Conservation (phyloP, 192 early-diverging fungal genomes). For the Coemansia aciculifera region DNA sequence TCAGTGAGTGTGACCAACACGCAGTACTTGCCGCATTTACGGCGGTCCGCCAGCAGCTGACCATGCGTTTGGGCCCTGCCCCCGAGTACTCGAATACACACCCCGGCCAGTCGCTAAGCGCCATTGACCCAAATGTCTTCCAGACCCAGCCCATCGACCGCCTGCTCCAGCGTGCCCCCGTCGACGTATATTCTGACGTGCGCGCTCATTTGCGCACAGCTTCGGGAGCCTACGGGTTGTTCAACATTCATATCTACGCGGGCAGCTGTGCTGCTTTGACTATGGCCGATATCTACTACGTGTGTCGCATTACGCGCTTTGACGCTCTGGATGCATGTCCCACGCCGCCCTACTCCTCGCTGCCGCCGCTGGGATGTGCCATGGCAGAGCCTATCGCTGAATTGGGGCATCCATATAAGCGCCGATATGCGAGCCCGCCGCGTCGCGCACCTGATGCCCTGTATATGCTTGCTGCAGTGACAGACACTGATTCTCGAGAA, state of each 20-base stretch:
- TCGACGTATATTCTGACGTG: conserved; percentile 16
- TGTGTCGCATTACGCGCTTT: conserved; percentile 39
- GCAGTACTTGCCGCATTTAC: conserved; percentile 20
- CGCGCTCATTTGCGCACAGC: conserved; percentile 47
- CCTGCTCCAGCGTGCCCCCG: conserved; percentile 35
- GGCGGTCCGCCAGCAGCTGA: conserved; percentile 15
- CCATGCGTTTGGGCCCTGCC: conserved; percentile 21
- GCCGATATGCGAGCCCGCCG: neutral
- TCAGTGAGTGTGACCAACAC: conserved; percentile 33
- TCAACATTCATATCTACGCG: conserved; percentile 40
- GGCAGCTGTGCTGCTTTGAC: conserved; percentile 16
- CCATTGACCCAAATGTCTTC: conserved; percentile 44
- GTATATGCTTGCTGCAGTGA: conserved; percentile 37
- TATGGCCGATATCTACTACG: conserved; percentile 34
- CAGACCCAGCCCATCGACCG: conserved; percentile 41
- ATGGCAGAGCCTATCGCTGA: conserved; percentile 1
- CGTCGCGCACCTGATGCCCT: conserved; percentile 18
- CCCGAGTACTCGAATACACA: conserved; percentile 19
- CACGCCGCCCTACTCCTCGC: neutral
- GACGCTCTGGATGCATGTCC: conserved; percentile 28
- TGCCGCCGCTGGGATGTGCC: conserved; percentile 5
- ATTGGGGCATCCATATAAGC: conserved; percentile 17
- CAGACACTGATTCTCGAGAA: conserved; percentile 12
- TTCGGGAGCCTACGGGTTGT: conserved; percentile 29
- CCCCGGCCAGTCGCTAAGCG: conserved; percentile 19